Base-by-base conservation (phyloP, 768 basidiomycete species). In the Sarcodon aspratus region DNA sequence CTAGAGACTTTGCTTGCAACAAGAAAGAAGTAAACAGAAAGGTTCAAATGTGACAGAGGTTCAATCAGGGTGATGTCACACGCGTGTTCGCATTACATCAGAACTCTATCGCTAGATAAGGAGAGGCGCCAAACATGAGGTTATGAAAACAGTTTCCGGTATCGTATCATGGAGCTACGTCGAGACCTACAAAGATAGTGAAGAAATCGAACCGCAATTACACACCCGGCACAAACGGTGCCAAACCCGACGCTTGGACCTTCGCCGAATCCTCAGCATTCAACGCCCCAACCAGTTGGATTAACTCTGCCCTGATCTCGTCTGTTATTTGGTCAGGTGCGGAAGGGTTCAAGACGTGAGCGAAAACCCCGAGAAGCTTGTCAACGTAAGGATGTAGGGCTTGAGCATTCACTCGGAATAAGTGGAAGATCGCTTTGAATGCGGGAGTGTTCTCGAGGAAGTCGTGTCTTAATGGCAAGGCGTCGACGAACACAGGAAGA, bases 391-490 rank as follows among this genome's bases (percentile, higher is more conserved):
- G 79, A 36, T 78, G 72, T 34, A 97, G 74, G 1, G 76, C 69
- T 44, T 78, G 72, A 11, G 86, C 79, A 59, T 83, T 77, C n/a
- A 72, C 76, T 53, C 78, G 76, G 78, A 93, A 91, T 44, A 98
- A 73, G 54, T 82, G 74, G 80, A 97, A 89, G 57, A 99, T 72
- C 6, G 88, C 84, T 31, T 81, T 78, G 77, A 95, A 95, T 38
- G 92, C 80, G 1, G 92, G 82, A 35, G 80, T 74, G 66, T 96
- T 95, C 68, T 98, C 96, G 52, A 92, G 77, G 55, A 71, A 77
- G 66, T 99, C 96, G 62, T 88, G 80, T 62, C 80, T 82, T 53
- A 98, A 69, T 7, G 96, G 96, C 9, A 99, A 75, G 33, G 85
- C 82, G 21, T 69, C 73, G 50, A 96, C 66, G 61, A 98, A 79